Percentiles rank a stretch among this genome's conserved stretches.
Evolutionary conservation across 2,329 filamentous ascomycete genomes (phyloP).

Genomic region (Fonsecaea nubica): DNA sequence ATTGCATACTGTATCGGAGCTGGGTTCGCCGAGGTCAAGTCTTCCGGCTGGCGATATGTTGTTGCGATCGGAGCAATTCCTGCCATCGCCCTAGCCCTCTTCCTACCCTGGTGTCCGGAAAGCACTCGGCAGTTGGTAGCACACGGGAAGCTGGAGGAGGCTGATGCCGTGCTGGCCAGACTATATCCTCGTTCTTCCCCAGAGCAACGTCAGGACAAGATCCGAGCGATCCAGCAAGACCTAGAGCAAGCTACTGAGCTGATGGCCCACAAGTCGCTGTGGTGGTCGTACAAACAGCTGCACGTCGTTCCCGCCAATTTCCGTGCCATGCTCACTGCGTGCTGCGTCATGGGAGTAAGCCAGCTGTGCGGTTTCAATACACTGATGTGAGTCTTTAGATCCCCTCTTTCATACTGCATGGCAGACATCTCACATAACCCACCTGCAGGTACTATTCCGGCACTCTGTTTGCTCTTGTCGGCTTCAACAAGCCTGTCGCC

Average conservation of each 20-base stretch:
- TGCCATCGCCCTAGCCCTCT: constrained; percentile 70
- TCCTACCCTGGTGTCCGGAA: constrained; percentile 76
- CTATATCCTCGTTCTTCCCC: constrained; percentile 68
- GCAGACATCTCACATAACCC: background rate
- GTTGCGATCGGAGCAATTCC: constrained; percentile 84
- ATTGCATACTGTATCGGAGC: constrained; percentile 83
- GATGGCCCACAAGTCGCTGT: constrained; percentile 27
- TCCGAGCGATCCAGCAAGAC: constrained; percentile 29
- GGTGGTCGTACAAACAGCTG: constrained; percentile 47
- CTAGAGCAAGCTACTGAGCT: constrained; percentile 21
- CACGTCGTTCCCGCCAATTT: constrained; percentile 30
- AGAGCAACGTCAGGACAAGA: constrained; percentile 64
- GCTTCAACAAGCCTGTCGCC: constrained; percentile 78
- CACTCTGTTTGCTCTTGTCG: constrained; percentile 77
- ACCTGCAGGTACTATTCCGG: constrained; percentile 69
- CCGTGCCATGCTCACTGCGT: constrained; percentile 81
- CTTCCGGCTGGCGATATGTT: constrained; percentile 84
- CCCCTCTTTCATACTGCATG: background rate
- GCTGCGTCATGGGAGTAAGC: constrained; percentile 83
- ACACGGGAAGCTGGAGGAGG: constrained; percentile 57
- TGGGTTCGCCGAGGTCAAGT: constrained; percentile 64
- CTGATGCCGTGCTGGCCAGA: constrained; percentile 70
- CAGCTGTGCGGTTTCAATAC: constrained; percentile 91
- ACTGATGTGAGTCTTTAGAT: constrained; percentile 67
- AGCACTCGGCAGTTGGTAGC: constrained; percentile 60